Base-by-base conservation (phyloP, 2,329 filamentous ascomycete species). In the Claviceps sp. region DNA sequence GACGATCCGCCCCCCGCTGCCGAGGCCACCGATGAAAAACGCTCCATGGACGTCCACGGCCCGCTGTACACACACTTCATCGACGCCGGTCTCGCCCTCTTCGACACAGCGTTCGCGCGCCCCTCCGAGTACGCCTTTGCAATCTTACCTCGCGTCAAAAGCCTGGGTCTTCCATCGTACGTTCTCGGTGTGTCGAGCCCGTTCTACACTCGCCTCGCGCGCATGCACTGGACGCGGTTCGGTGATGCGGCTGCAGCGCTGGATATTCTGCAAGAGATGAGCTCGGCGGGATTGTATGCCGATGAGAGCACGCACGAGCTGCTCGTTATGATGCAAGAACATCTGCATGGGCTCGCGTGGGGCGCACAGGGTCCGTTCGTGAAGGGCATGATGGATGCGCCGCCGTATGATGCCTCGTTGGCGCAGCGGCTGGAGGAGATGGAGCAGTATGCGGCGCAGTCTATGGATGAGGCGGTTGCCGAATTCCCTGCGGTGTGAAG, bases 141-240 rank as follows among this genome's bases (percentile, higher is more conserved):
- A 45, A 66, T 89, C 26, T 70, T 90, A 0, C 83, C 85, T 0
- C 76, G 77, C 7, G 70, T 89, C 58, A 86, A 85, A 61, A 71
- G 75, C 45, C 71, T 87, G 0, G 85, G 86, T 1, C 74, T 85
- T 1, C 76, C 79, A 1, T 84, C 83, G 0, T 87, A 84, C 60
- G 80, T 87, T 6, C 74, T 91, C 0, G 86, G 85, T 47, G 82
- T 79, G 5, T 82, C 81, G 17, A 85, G 84, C 0, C 70, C 76
- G 0, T 78, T 90, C 43, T 90, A 86, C 70, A 82, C 85, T 61
- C 72, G 79, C 47, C 73, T 88, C 37, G 71, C 87, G 23, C 65
- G 71, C 14, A 74, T 83, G 22, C 71, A 80, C 51, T 87, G 83
- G 79, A 64, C 68, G 37, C 76, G 78, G 11, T 77, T 79, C 55